A percentile compares a stretch with the other conserved stretches of the same genome.
Conservation (phyloP, 208 protist genomes). For the Leptomonas pyrrhocoris region DNA sequence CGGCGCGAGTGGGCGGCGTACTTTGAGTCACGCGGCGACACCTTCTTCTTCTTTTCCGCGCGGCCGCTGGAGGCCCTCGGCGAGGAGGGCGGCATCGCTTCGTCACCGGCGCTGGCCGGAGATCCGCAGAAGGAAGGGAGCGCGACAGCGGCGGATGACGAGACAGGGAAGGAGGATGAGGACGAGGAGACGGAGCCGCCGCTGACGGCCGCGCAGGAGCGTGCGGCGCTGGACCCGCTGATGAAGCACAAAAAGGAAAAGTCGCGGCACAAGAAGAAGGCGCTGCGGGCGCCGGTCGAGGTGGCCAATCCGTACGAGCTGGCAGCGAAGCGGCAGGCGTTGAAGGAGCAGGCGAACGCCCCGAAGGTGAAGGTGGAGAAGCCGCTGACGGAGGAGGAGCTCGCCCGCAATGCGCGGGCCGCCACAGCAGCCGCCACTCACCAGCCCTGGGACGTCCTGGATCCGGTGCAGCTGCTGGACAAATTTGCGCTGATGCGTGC, state of each 20-base stretch:
- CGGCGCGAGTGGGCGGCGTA: constrained; percentile 94
- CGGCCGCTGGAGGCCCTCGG: constrained; percentile 37
- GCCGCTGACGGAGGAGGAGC: constrained; percentile 73
- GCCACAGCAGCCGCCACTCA: constrained; percentile 30
- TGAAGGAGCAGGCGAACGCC: constrained; percentile 42
- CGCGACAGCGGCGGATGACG: neutral
- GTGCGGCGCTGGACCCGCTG: constrained; percentile 37
- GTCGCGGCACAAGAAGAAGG: constrained; percentile 75
- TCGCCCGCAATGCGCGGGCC: constrained; percentile 56
- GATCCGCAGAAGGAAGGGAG: neutral
- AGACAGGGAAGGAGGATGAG: constrained; percentile 11
- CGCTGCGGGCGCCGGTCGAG: constrained; percentile 74
- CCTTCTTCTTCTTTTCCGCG: constrained; percentile 95
- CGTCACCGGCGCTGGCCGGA: constrained; percentile 22
- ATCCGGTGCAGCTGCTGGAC: constrained; percentile 83
- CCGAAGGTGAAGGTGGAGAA: constrained; percentile 44
- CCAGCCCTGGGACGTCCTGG: constrained; percentile 66
- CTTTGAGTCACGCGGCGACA: constrained; percentile 78
- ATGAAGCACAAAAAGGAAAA: constrained; percentile 59
- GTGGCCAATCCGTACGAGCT: constrained; percentile 82
- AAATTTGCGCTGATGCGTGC: constrained; percentile 62
- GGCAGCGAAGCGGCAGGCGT: constrained; percentile 46
- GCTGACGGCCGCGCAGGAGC: constrained; percentile 49
- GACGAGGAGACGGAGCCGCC: constrained; percentile 31
- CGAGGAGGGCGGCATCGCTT: constrained; percentile 20